Evolutionary conservation across 257 asterid genomes (phyloP).

Genomic region (Echium plantagineum): DNA sequence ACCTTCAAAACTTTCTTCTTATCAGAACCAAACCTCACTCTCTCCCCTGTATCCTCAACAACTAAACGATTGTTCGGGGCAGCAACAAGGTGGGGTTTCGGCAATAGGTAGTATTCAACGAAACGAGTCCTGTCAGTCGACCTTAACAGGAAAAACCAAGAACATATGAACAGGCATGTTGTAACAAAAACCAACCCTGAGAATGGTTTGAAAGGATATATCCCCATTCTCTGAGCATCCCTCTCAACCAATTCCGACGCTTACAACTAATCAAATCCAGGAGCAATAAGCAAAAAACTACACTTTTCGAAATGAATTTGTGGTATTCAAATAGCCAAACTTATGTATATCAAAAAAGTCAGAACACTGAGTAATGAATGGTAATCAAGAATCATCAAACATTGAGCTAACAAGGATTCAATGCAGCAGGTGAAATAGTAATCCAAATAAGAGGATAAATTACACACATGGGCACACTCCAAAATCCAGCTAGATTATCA

Average conservation of each 20-base stretch:
- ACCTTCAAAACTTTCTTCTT: conserved; percentile 42
- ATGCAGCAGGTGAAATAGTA: no score
- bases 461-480: neutral
- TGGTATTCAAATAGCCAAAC: no score
- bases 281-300: no score
- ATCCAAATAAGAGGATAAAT: neutral
- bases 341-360: no score
- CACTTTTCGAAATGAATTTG: no score
- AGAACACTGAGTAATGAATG: neutral
- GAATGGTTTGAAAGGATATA: conserved; percentile 33
- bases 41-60: conserved; percentile 11
- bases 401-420: neutral
- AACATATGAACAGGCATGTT: conserved; percentile 45
- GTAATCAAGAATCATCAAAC: neutral
- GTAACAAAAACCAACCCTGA: conserved; percentile 50
- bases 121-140: conserved; percentile 39
- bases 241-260: neutral
- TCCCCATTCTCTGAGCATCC: conserved; percentile 8
- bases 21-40: conserved; percentile 23
- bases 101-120: conserved; percentile 31
- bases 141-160: conserved; percentile 60
- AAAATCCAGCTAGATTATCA: neutral
- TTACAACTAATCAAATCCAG: neutral
- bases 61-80: conserved; percentile 8
- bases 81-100: conserved; percentile 30